These are phyloP conservation scores for Pseudodiploospora longispora DNA, from an alignment of 2,329 filamentous ascomycete genomes.

Conservation along the genomic window DNA sequence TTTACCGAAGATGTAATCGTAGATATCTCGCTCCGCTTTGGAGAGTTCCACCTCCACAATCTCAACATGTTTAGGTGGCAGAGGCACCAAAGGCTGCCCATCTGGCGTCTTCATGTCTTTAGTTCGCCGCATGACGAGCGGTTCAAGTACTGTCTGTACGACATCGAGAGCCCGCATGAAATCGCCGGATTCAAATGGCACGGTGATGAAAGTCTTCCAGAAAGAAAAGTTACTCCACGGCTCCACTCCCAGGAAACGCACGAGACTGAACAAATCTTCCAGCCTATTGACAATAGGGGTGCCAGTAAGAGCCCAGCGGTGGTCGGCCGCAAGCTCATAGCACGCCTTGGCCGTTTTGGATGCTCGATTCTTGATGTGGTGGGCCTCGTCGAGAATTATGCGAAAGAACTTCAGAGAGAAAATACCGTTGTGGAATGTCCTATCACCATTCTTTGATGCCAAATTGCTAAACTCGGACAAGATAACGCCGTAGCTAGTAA, in stretches of 20 bases:
- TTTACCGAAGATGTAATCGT: slow-evolving; percentile 78
- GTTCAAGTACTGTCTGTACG: slow-evolving; percentile 92
- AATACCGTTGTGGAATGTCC: slow-evolving; percentile 59
- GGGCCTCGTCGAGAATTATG: slow-evolving; percentile 89
- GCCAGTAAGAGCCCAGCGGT: slow-evolving; percentile 89
- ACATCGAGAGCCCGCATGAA: slow-evolving; percentile 91
- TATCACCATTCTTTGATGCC: slow-evolving; percentile 55
- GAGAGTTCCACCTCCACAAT: slow-evolving; percentile 85
- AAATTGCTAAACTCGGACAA: slow-evolving; percentile 78
- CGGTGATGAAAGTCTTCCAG: slow-evolving; percentile 97
- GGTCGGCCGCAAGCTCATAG: slow-evolving; percentile 76
- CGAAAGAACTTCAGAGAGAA: slow-evolving; percentile 94
- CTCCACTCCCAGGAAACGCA: slow-evolving; percentile 87
- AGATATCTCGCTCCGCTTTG: slow-evolving; percentile 77
- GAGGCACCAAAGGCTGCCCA: slow-evolving; percentile 63
- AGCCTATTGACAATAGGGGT: slow-evolving; percentile 95
- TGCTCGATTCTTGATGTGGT: slow-evolving; percentile 81
- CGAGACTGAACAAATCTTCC: slow-evolving; percentile 88
- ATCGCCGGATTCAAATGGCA: slow-evolving; percentile 92
- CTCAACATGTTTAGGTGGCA: slow-evolving; percentile 74
- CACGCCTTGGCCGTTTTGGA: slow-evolving; percentile 95
- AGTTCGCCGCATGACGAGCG: slow-evolving; percentile 86
- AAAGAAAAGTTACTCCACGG: slow-evolving; percentile 99
- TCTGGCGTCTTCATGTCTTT: slow-evolving; percentile 97
- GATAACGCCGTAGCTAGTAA: slow-evolving; percentile 90